Conservation (phyloP, 306 rosid genomes). For the Glycine soja region DNA sequence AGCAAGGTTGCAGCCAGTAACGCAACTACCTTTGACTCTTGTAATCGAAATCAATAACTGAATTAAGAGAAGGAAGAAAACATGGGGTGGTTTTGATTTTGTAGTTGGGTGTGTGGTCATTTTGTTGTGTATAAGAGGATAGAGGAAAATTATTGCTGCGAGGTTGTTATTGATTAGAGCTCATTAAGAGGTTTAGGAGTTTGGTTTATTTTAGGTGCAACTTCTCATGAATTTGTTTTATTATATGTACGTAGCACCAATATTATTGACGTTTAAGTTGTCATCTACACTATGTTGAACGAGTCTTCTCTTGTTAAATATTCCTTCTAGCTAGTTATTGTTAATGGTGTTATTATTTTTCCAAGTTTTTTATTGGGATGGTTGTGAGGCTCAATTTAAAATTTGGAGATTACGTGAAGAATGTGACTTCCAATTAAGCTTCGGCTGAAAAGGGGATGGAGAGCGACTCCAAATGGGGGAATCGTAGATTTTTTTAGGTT, state of each 20-base stretch:
- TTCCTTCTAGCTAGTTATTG: constrained; percentile 6
- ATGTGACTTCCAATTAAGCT: constrained; percentile 31
- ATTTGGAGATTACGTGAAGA: constrained; percentile 37
- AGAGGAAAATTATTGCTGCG: neutral
- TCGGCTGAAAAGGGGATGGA: constrained; percentile 38
- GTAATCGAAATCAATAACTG: neutral
- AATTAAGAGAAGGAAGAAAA: constrained; percentile 1
- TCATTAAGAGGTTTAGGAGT: constrained; percentile 13
- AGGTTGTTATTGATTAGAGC: constrained; percentile 4
- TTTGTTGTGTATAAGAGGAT: constrained; percentile 31
- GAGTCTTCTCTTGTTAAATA: constrained; percentile 20
- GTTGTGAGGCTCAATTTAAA: constrained; percentile 30
- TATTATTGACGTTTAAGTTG: constrained; percentile 1
- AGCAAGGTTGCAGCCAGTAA: constrained; percentile 61
- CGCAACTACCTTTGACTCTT: constrained; percentile 55
- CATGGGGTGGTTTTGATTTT: constrained; percentile 8
- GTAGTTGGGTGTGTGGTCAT: constrained; percentile 40
- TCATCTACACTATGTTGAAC: constrained; percentile 28
- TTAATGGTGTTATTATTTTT: constrained; percentile 2
- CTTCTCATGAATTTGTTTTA: neutral
- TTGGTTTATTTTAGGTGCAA: constrained; percentile 3
- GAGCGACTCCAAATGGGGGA: constrained; percentile 52
- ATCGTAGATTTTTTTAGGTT: constrained; percentile 5
- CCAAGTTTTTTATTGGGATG: neutral
- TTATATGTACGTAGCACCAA: neutral